Base-by-base conservation (phyloP, 108 stramenopile species). In the Fragilariopsis cylindrus region DNA sequence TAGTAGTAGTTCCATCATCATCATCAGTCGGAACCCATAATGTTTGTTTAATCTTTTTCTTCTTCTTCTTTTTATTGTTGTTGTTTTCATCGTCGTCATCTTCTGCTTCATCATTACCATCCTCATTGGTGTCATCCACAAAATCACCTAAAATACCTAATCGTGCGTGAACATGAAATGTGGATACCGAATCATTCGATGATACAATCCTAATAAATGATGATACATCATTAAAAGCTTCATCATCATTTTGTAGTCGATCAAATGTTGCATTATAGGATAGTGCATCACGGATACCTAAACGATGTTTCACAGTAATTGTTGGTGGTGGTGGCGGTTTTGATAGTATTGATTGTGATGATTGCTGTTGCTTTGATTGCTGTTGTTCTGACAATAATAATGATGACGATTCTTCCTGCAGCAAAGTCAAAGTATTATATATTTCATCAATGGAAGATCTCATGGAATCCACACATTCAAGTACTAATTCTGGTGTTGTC, bases 261-360 rank as follows among this genome's bases (percentile, higher is more conserved):
- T 80, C 78, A 5, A 30, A 44, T 9, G 30, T 42, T 3, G 74
- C 71, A 60, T 77, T 55, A 41, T 76, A 84, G n/a, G 50, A 11
- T 8, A 19, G 0, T 1, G 72, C 60, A 47, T 81, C 76, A 12
- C n/a, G 42, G 0, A 84, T 80, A 15, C 83, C 83, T 50, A 84
- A 47, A 40, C 83, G 83, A 68, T 84, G 83, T 47, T 84, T 84
- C 60, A 84, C 76, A 21, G 83, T 77, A 9, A 83, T 42, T 7
- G 60, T 60, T 1, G 67, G 41, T 43, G 60, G 43, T 3, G 69
- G 64, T 21, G 0, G 21, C 1, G 21, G 21, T 21, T 1, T 1
- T 21, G 21, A 21, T 21, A 21, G 21, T 21, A 21, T 21, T 0
- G 21, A 21, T 21, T 21, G 21, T 21, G 21, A 21, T 21, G 21